Evolutionary conservation across 2,329 filamentous ascomycete species (phyloP).

Genomic region (Epichloe brachyelytri): DNA sequence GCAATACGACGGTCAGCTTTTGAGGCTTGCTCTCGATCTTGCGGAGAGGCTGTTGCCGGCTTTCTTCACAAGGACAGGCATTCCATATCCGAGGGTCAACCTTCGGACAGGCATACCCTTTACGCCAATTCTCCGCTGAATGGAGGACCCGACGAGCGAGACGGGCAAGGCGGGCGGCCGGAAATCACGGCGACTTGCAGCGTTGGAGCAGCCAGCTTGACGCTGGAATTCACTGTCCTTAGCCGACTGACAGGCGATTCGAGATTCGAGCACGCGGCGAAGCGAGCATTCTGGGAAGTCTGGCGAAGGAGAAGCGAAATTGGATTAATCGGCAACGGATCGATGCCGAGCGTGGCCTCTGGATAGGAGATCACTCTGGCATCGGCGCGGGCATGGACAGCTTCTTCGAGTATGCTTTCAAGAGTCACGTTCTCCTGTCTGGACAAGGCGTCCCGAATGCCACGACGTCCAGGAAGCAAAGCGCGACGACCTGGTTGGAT

Average conservation of each 20-base stretch:
- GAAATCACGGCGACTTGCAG: conserved; percentile 96
- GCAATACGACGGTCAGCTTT: conserved; percentile 75
- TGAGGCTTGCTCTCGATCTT: conserved; percentile 80
- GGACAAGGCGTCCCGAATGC: conserved; percentile 49
- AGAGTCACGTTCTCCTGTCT: conserved; percentile 82
- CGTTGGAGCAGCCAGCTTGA: conserved; percentile 88
- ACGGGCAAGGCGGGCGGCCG: conserved; percentile 23
- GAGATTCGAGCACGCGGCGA: conserved; percentile 81
- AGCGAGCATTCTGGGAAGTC: conserved; percentile 93
- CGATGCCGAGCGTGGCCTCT: conserved; percentile 79
- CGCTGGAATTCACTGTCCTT: conserved; percentile 83
- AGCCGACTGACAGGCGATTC: conserved; percentile 77
- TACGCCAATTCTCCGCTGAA: conserved; percentile 79
- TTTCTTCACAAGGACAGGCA: conserved; percentile 79
- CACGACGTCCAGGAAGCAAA: conserved; percentile 26
- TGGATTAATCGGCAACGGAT: conserved; percentile 80
- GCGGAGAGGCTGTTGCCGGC: conserved; percentile 76
- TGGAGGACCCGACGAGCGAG: conserved; percentile 27
- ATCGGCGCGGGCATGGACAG: conserved; percentile 95
- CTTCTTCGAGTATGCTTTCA: conserved; percentile 96
- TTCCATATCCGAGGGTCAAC: conserved; percentile 92
- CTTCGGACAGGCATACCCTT: conserved; percentile 77
- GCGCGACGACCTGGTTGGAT: conserved; percentile 38
- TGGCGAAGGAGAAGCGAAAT: conserved; percentile 79
- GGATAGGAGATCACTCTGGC: conserved; percentile 81